Evolutionary conservation across 305 asterid genomes (phyloP).

Genomic region (Withania somnifera): DNA sequence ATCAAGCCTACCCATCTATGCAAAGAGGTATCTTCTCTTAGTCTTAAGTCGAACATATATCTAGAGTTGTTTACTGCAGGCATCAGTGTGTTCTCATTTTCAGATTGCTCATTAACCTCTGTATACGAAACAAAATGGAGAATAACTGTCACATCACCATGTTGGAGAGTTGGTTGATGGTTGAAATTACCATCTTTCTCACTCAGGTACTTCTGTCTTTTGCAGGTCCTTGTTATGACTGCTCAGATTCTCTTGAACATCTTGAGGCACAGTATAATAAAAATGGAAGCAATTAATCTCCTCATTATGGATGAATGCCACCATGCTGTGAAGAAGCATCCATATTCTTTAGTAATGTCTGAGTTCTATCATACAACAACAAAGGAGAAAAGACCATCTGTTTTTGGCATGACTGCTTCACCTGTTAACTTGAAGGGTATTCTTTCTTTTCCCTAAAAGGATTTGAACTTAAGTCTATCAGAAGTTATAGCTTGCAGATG

Average conservation of each 20-base stretch:
- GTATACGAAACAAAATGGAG: not conserved
- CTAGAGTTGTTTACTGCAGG: constrained; percentile 3
- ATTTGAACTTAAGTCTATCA: not conserved
- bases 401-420: constrained; percentile 99
- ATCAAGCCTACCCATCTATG: not conserved
- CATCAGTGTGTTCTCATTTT: not conserved
- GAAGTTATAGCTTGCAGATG: not conserved
- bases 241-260: constrained; percentile 98
- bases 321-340: constrained; percentile 99
- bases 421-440: constrained; percentile 99
- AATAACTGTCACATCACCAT: not conserved
- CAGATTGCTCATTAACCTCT: not conserved
- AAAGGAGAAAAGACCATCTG: constrained; percentile 88
- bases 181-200: not conserved
- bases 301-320: constrained; percentile 97
- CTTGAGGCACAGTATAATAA: constrained; percentile 93
- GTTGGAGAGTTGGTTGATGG: not conserved
- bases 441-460: not conserved
- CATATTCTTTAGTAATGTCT: constrained; percentile 96
- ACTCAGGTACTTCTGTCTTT: constrained; percentile 9
- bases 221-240: constrained; percentile 98
- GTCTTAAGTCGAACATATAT: not conserved
- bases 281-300: constrained; percentile 88
- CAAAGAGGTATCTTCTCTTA: not conserved
- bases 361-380: constrained; percentile 93